Evolutionary conservation across 306 rosid genomes (phyloP), one percentile per base, ranked within the genome.

Genomic region (Amphicarpaea edgeworthii): DNA sequence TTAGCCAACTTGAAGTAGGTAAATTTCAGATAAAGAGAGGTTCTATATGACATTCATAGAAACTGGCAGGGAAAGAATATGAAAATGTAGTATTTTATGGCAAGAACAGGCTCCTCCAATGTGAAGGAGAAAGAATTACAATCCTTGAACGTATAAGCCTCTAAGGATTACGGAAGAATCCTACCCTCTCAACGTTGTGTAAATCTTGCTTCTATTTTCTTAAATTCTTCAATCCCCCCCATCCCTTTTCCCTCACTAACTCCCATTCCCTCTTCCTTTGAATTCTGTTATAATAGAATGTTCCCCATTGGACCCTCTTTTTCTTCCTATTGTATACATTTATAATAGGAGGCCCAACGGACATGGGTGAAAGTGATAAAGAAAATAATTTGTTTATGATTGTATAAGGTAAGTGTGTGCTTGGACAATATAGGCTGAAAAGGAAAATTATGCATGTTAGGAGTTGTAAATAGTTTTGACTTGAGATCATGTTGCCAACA

Each of bases 1-100:
- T 70, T 85, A 57, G 47, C 81, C 32, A 65, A 46, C 65, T 72
- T 40, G 46, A 66, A 28, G 70, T 66, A 50, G 61, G 42, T 40
- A 50, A 30, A 55, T 16, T 51, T 63, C 24, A 76, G 40, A 57
- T 63, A 58, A 70, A 50, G 26, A 28, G 58, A 65, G 63, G 64
- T 16, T 41, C 53, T 59, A 28, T 46, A 49, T 66, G 23, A 19
- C 77, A 55, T 40, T 26, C 11, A 58, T 28, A 58, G 12, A 28
- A 59, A 28, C 66, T 28, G 12, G 20, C 12, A 2, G 42, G 66
- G 41, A 59, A 59, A 59, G 12, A 59, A 30, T 28, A 5, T 15
- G 42, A 59, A 59, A 59, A 59, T 7, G 21, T 59, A 59, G 32
- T 2, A 1, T 59, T 59, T 59, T 15, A 59, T 59, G 28, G 12